Percentiles rank a stretch among this genome's conserved stretches.
phyloP scores from a whole-genome alignment of 768 basidiomycete genomes.

The Termitomyces sp. region DNA sequence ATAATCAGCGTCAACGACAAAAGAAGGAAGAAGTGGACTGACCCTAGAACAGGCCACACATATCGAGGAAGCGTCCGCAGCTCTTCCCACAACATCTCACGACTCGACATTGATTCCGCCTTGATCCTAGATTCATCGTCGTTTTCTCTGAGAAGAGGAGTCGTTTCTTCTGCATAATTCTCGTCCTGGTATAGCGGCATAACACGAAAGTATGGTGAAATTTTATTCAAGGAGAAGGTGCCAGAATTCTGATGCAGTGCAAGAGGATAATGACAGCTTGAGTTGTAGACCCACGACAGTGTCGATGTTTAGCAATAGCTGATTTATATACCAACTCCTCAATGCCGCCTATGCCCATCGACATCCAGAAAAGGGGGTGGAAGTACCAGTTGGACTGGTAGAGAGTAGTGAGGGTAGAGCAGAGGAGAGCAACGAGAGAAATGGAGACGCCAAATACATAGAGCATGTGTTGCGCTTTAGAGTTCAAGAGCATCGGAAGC shows the following conservation, averaged over 20 bases:
- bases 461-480: background rate
- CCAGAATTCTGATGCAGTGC: background rate
- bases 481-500: background rate
- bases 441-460: background rate
- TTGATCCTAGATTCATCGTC: background rate
- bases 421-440: background rate
- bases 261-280: background rate
- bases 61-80: constrained; percentile 5
- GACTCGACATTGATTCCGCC: background rate
- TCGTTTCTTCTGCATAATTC: background rate
- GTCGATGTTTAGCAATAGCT: background rate
- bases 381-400: background rate
- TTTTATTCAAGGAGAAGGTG: background rate
- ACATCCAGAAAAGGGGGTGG: background rate
- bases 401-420: background rate
- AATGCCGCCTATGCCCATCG: background rate
- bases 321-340: background rate
- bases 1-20: background rate
- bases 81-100: constrained; percentile 10
- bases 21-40: background rate
- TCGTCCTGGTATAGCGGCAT: background rate
- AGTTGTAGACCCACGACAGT: background rate
- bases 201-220: background rate
- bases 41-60: constrained; percentile 9
- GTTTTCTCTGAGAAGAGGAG: background rate